Evolutionary conservation across 1,284 basidiomycete species (phyloP).

Genomic region (Ceratobasidium sp.): DNA sequence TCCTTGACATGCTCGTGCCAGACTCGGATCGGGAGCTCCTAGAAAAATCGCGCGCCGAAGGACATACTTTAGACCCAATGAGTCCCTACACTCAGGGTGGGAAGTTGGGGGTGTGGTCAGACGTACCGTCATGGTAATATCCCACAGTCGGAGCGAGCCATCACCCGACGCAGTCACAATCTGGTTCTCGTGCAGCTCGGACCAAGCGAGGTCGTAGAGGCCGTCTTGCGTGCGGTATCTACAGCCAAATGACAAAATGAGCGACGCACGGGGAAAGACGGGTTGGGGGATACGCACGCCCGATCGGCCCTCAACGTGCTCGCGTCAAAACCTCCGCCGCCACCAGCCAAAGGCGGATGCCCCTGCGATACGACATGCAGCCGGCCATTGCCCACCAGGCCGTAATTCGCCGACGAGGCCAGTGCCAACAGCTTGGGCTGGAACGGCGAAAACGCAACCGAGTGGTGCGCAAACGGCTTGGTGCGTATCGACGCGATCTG

Average conservation of each 20-base stretch:
- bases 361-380: slow-evolving; percentile 66
- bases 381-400: slow-evolving; percentile 93
- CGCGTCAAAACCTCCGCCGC: slow-evolving; percentile 26
- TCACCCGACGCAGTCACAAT: slow-evolving; percentile 90
- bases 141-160: slow-evolving; percentile 92
- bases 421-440: slow-evolving; percentile 83
- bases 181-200: slow-evolving; percentile 94
- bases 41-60: slow-evolving; percentile 46
- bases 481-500: slow-evolving; percentile 63
- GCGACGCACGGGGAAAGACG: neutral
- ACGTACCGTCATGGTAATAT: slow-evolving; percentile 85
- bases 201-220: slow-evolving; percentile 92
- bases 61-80: slow-evolving; percentile 19
- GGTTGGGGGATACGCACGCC: slow-evolving; percentile 7
- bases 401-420: slow-evolving; percentile 93
- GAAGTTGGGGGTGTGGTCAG: neutral
- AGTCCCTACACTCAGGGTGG: slow-evolving; percentile 9
- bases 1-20: slow-evolving; percentile 96
- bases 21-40: slow-evolving; percentile 88
- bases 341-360: slow-evolving; percentile 15
- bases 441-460: slow-evolving; percentile 92
- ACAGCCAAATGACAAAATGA: slow-evolving; percentile 17
- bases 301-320: slow-evolving; percentile 31
- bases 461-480: slow-evolving; percentile 89
- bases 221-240: slow-evolving; percentile 96